Evolutionary conservation across 495 filamentous ascomycete species (phyloP).

Genomic region (Lindgomyces ingoldianus): DNA sequence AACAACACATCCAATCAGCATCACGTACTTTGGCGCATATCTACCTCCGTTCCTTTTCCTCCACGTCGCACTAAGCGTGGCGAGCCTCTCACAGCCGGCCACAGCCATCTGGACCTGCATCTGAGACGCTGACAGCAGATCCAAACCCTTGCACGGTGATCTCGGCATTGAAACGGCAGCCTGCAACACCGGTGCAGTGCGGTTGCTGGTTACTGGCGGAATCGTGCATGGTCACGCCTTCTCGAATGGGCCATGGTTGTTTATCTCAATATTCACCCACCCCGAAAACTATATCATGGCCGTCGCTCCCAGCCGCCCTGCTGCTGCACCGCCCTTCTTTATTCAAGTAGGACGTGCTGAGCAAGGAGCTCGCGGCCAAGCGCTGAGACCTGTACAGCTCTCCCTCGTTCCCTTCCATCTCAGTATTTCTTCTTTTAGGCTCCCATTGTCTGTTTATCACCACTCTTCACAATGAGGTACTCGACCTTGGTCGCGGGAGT

Average conservation of each 20-base stretch:
- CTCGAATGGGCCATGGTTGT: constrained; percentile 6
- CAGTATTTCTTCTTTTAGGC: neutral
- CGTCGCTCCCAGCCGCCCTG: constrained; percentile 1
- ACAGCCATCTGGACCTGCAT: constrained; percentile 26
- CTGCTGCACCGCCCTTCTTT: neutral
- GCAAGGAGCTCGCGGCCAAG: neutral
- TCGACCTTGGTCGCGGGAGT: constrained; percentile 31
- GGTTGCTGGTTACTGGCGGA: neutral
- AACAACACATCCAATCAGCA: constrained; percentile 21
- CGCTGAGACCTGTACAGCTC: neutral
- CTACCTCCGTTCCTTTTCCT: constrained; percentile 1
- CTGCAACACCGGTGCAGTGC: neutral
- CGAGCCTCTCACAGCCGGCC: neutral
- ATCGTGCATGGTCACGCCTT: constrained; percentile 3
- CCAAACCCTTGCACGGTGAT: constrained; percentile 13
- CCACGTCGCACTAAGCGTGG: constrained; percentile 14
- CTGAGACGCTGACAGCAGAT: neutral
- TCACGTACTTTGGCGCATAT: neutral
- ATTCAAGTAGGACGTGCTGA: neutral
- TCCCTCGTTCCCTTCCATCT: neutral
- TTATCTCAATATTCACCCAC: neutral
- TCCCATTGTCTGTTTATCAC: neutral
- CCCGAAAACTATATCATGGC: constrained; percentile 24
- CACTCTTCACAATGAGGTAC: constrained; percentile 15
- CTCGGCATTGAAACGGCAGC: constrained; percentile 8